Evolutionary conservation across 2,329 filamentous ascomycete genomes (phyloP).

Genomic region (Apiospora pterosperma): DNA sequence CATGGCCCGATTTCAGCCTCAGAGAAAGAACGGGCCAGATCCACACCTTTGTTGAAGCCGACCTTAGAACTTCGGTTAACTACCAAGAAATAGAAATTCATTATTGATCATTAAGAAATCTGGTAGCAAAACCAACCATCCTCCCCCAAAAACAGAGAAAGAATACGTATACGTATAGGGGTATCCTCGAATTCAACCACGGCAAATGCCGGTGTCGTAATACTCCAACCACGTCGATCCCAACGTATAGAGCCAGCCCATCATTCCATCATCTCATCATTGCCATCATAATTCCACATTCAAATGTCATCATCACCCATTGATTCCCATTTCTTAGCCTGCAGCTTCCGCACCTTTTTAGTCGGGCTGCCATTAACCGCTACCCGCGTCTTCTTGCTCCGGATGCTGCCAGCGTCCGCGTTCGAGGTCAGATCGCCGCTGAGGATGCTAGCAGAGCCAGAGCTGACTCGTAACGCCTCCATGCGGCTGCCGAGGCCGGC

Average conservation of each 20-base stretch:
- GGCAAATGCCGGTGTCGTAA: not conserved
- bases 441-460: not conserved
- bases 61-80: not conserved
- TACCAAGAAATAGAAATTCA: not conserved
- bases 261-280: not conserved
- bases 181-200: slow-evolving; percentile 1
- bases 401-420: not conserved
- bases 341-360: slow-evolving; percentile 3
- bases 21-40: not conserved
- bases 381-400: not conserved
- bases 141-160: not conserved
- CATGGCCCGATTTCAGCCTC: too few species aligned
- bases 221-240: not conserved
- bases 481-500: slow-evolving; percentile 42
- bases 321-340: not conserved
- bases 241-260: not conserved
- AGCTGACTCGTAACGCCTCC: slow-evolving; percentile 44
- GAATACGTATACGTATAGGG: slow-evolving; percentile 1
- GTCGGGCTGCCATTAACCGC: not conserved
- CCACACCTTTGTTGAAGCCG: too few species aligned
- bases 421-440: not conserved
- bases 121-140: not conserved
- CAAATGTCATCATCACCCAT: not conserved
- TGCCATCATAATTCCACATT: not conserved
- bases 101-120: not conserved